Conservation (phyloP, 495 filamentous ascomycete species). For the Penicillium goetzii region DNA sequence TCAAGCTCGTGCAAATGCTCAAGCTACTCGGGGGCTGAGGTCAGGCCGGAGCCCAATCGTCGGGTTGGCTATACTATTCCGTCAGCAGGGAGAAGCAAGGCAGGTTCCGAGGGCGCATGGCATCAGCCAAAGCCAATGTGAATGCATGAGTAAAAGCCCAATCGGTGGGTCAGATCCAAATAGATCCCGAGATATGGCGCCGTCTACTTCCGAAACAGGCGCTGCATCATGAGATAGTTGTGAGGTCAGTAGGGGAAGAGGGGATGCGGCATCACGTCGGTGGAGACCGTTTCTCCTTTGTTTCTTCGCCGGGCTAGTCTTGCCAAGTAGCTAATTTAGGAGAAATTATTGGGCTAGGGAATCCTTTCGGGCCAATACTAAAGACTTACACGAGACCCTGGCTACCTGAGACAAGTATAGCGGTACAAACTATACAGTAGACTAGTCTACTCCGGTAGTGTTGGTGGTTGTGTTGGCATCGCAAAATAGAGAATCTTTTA, state of each 20-base stretch:
- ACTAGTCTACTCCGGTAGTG: neutral
- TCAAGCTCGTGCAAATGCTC: neutral
- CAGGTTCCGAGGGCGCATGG: slow-evolving; percentile 12
- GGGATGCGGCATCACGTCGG: neutral
- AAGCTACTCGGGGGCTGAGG: slow-evolving; percentile 1
- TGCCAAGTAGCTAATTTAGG: neutral
- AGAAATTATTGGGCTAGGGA: neutral
- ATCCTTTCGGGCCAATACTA: neutral
- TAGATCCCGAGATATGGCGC: slow-evolving; percentile 6
- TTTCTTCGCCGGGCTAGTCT: neutral
- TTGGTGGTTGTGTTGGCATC: slow-evolving; percentile 1
- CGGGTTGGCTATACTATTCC: neutral
- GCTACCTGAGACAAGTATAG: neutral
- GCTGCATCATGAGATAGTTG: slow-evolving; percentile 2
- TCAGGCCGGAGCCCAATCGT: slow-evolving; percentile 5
- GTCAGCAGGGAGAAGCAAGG: slow-evolving; percentile 9
- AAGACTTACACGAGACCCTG: neutral
- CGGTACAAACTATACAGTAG: neutral
- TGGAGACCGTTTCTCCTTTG: neutral
- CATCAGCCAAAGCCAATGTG: neutral
- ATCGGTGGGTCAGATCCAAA: slow-evolving; percentile 10
- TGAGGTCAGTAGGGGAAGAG: neutral
- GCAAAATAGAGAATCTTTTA: neutral
- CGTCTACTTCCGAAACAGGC: slow-evolving; percentile 1
- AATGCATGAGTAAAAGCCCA: slow-evolving; percentile 11